Conservation (phyloP, 75 land plant species). For the Adiantum capillusveneris region DNA sequence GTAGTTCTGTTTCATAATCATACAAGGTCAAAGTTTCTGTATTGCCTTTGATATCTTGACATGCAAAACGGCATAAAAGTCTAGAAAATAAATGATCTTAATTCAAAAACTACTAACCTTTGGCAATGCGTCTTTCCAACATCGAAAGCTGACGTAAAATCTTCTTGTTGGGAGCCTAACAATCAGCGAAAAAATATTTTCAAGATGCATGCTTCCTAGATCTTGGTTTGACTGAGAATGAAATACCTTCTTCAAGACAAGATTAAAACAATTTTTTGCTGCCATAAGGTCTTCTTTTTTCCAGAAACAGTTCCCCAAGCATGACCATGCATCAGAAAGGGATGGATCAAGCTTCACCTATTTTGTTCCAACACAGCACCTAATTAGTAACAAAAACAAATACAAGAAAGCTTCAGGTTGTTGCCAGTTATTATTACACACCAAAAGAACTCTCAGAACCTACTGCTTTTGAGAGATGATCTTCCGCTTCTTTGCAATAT, state of each 20-base stretch:
- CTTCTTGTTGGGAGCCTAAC: constrained; percentile 74
- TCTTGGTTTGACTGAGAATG: too few species aligned
- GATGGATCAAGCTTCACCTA: constrained; percentile 97
- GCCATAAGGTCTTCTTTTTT: constrained; percentile 81
- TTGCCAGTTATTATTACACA: too few species aligned
- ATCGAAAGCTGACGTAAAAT: constrained; percentile 82
- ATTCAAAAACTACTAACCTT: too few species aligned
- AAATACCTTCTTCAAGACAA: constrained; percentile 78
- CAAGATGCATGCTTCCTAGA: too few species aligned
- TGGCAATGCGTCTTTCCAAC: constrained; percentile 87
- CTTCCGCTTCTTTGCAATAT: constrained; percentile 89
- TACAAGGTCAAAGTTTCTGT: too few species aligned
- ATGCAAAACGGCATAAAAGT: too few species aligned
- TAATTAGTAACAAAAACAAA: not conserved
- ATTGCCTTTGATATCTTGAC: too few species aligned
- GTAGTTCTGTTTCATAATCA: too few species aligned
- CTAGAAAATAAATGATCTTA: too few species aligned
- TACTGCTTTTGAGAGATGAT: constrained; percentile 96
- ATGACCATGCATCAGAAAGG: constrained; percentile 85
- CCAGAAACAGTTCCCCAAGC: constrained; percentile 92
- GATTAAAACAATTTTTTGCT: constrained; percentile 68
- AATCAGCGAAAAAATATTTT: not conserved
- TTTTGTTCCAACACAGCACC: not conserved
- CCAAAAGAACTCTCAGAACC: constrained; percentile 8
- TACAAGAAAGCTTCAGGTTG: not conserved